Base-by-base conservation (phyloP, 2,329 filamentous ascomycete genomes). In the Fusarium dimerum region DNA sequence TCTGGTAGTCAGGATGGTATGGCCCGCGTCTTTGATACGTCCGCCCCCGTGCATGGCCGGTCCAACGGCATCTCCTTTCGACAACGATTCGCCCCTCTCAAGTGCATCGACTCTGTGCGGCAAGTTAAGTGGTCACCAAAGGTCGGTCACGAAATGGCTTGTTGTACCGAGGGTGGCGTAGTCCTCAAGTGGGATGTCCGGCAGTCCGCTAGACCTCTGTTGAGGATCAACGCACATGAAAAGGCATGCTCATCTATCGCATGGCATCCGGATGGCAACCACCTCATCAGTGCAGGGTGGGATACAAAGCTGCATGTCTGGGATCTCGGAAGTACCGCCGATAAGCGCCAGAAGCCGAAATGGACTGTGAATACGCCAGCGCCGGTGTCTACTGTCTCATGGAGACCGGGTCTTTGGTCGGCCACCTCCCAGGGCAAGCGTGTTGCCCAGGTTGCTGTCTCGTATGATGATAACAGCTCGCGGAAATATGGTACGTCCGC, bases 181-280 rank as follows among this genome's bases (percentile, higher is more conserved):
- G 75, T 87, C 12, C 69, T 85, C 57, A 86, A 86, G 62, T 87
- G 84, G 83, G 84, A 87, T 66, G 76, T 85, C 5, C 76, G 83
- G 7, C 83, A 82, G 60, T 61, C 77, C 6, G 70, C 67, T 15
- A 74, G 76, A 10, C 84, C 84, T 2, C 61, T 85, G 12, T 65
- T 87, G 45, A 78, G 81, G 57, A 81, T 87, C 60, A 81, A 82
- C 30, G 84, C 81, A 0, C 84, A 87, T 62, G 81, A 85, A 51
- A 83, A 80, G 56, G 75, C 80, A 0, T 84, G 82, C 61, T 76
- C 80, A 2, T 77, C 82, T 1, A 81, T 87, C 41, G 78, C 82
- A 3, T 89, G 86, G 86, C 86, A 89, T 59, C 82, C 83, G 0
- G 85, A 88, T 63, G 86, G 85, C 13, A 76, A 80, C n/a, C 84